Evolutionary conservation across 2,329 filamentous ascomycete species (phyloP), one percentile per base, ranked within the genome.

Genomic region (Dryadomyces sulphureus): DNA sequence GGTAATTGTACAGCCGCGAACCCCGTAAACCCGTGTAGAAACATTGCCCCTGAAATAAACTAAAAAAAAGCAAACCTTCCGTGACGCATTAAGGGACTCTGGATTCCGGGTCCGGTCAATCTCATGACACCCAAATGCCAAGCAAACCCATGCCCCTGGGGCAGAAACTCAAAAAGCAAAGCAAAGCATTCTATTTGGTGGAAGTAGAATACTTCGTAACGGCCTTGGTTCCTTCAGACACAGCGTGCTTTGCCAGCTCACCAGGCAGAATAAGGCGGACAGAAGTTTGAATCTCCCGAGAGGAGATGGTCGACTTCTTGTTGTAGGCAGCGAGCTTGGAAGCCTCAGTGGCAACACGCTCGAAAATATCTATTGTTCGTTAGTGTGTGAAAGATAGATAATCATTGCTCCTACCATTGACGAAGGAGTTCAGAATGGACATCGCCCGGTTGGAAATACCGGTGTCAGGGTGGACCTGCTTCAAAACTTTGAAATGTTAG

Each of bases 291-390:
- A 98, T 98, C 74, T 98, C 92, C 63, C 92, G 84, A 57, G 92
- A 96, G 46, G 90, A 96, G 72, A 98, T 98, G 65, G 92, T 98
- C 44, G 90, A 96, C 79, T 98, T 98, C 84, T 96, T 98, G 84
- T 98, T 98, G 79, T 98, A 98, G 54, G 92, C 92, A 58, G 92
- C 92, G 52, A 98, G 83, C 83, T 98, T 98, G 65, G 87, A 94
- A 45, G 92, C 92, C 72, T 98, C 92, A 49, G 92, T 95, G 55
- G 92, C 92, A 58, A 98, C 90, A 59, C 92, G 89, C 82, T 98
- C 92, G 67, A 98, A 98, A 66, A 98, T 98, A 62, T 98, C 88
- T 92, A 51, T n/a, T 24, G 35, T 46, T 4, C 35, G 54, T 58
- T 49, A 62, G 56, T 50, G n/a, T 54, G 48, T 9, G 12, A 25